Evolutionary conservation across 164 flowering plant species (phyloP).

Genomic region (Berberis thunbergii): DNA sequence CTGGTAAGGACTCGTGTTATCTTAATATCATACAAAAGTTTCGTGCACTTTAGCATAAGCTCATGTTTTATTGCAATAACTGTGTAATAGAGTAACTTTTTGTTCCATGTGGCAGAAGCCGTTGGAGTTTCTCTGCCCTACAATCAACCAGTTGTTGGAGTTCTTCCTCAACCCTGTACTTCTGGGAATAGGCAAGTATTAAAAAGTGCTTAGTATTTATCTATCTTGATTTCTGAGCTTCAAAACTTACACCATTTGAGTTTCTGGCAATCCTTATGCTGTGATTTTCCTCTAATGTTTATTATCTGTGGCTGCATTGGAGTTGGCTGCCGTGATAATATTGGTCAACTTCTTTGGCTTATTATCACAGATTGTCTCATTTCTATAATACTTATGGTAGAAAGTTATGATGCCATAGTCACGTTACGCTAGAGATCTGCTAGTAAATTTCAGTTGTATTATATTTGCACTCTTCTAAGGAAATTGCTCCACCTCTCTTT

Average conservation of each 20-base stretch:
- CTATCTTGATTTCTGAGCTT: not conserved
- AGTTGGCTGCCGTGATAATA: too few species aligned
- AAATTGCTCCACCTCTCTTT: not conserved
- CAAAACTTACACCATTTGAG: not conserved
- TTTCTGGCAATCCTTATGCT: too few species aligned
- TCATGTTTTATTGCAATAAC: too few species aligned
- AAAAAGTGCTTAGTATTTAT: conserved; percentile 8
- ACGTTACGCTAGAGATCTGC: too few species aligned
- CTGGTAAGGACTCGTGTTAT: conserved; percentile 27
- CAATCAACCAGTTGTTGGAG: conserved; percentile 63
- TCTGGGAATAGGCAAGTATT: conserved; percentile 64
- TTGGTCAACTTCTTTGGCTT: too few species aligned
- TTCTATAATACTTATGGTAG: too few species aligned
- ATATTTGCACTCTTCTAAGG: too few species aligned
- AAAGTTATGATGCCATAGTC: too few species aligned
- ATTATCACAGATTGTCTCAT: too few species aligned
- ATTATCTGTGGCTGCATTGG: too few species aligned
- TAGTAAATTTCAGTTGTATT: too few species aligned
- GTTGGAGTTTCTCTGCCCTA: conserved; percentile 35
- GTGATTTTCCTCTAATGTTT: too few species aligned
- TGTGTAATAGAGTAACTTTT: conserved; percentile 2
- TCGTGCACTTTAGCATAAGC: not conserved
- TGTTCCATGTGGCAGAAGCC: conserved; percentile 38
- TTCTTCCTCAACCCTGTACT: conserved; percentile 72
- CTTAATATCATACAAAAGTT: not conserved